phyloP scores from a whole-genome alignment of 495 filamentous ascomycete species.

The Pyronema omphalodes region DNA sequence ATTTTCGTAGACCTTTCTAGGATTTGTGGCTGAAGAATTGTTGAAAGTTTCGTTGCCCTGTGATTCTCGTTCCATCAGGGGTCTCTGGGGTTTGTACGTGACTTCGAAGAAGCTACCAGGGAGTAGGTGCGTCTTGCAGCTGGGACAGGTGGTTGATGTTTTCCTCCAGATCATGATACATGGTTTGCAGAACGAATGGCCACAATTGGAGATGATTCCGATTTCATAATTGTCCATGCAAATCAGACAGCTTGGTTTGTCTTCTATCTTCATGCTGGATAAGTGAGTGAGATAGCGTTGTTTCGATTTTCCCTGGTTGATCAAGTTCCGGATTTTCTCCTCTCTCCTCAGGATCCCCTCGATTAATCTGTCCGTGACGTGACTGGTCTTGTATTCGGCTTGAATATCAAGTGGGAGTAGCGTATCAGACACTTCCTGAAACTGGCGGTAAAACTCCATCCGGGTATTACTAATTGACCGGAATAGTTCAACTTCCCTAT shows the following conservation, averaged over 20 bases:
- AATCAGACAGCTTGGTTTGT: constrained; percentile 10
- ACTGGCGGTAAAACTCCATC: constrained; percentile 70
- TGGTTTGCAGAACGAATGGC: constrained; percentile 75
- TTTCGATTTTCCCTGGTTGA: constrained; percentile 47
- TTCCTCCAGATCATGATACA: constrained; percentile 64
- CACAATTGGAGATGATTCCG: constrained; percentile 75
- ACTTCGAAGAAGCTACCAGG: constrained; percentile 57
- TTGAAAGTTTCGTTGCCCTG: constrained; percentile 1
- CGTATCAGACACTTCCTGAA: constrained; percentile 75
- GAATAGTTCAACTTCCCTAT: constrained; percentile 61
- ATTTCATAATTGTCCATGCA: constrained; percentile 30
- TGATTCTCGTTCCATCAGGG: constrained; percentile 50
- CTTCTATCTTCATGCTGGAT: constrained; percentile 9
- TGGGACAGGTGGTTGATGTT: constrained; percentile 45
- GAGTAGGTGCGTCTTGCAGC: constrained; percentile 53
- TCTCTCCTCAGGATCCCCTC: constrained; percentile 29
- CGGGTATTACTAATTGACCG: constrained; percentile 60
- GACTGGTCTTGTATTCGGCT: constrained; percentile 21
- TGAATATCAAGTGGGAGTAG: constrained; percentile 53
- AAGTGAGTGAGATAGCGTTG: constrained; percentile 51
- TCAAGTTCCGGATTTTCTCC: constrained; percentile 30
- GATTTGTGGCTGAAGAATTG: background rate
- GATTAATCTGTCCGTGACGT: constrained; percentile 5
- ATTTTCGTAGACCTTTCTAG: constrained; percentile 46
- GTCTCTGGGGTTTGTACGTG: constrained; percentile 56